Base-by-base conservation (phyloP, 192 early-diverging fungal species). In the Kappamyces sp. region DNA sequence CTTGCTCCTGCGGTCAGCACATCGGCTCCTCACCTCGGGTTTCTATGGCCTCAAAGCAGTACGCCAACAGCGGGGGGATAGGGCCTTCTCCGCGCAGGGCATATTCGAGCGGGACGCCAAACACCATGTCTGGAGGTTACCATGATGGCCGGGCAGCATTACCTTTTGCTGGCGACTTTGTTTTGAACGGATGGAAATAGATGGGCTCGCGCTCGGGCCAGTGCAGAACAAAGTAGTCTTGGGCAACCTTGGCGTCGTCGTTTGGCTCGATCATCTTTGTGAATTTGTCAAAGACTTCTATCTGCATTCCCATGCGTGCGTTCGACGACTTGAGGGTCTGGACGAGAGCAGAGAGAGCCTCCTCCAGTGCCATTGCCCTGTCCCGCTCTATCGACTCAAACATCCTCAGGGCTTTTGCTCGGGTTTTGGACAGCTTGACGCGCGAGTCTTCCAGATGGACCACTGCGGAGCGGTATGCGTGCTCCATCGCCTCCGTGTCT, bases 11-110 rank as follows among this genome's bases (percentile, higher is more conserved):
- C 54, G 60, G 8, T 6, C 13, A 34, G 13, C 40, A 44, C 23
- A 50, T 66, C 44, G 5, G 23, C 6, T 3, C 12, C 15, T 62
- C 23, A 47, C 70, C 72, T 23, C 72, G 12, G 3, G 50, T 47
- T 52, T 74, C 68, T 39, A 74, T 63, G 10, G 67, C 72, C 15
- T 58, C 15, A 31, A 74, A 34, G 51, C 62, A 66, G 36, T 60
- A 62, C 43, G 12, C 15, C 8, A 74, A 42, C 2, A 70, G 9
- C 3, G 23, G 8, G 23, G 72, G 72, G 3, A 74, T 55, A 13
- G 47, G 49, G 33, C 23, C 40, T 12, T 15, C 48, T 23, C 42
- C 35, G 4, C 46, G 41, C 23, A 55, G 38, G 1, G 41, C 36
- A 40, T 44, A 37, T 32, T 66, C 60, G 12, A 74, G 47, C 9